Evolutionary conservation across 2,329 filamentous ascomycete species (phyloP), one percentile per base, ranked within the genome.

Genomic region (Penicillium brasilianum): DNA sequence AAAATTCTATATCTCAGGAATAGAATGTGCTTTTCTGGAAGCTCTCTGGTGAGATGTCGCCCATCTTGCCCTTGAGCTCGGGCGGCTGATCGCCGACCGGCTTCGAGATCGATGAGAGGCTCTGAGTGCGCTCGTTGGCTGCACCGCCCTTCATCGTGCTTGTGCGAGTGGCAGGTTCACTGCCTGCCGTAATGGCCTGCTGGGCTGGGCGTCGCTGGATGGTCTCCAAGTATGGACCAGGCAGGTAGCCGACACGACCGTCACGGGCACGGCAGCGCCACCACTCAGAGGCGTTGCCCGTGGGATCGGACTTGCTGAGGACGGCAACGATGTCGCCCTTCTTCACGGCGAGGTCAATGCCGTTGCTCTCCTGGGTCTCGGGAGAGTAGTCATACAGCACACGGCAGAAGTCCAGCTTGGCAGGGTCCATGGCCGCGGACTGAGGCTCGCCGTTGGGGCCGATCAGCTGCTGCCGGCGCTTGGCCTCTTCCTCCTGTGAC

Each of bases 261-360:
- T 98, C 93, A 62, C 95, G 86, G 14, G 94, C 90, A 58, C 95
- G 87, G 78, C 96, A 99, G 67, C 90, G 88, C 95, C 95, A 99
- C 95, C 95, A 99, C 74, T 99, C 94, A 55, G 91, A 95, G 4
- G 92, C 87, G 70, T 95, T 93, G 46, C 95, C 95, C 72, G 94
- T 87, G 0, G 95, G 95, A 71, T 99, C 95, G 18, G 88, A 90
- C 81, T 97, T 97, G 81, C 89, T 90, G 57, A 99, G 84, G 0
- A 99, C 93, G 28, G 95, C 95, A 16, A 99, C 93, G 56, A 98
- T 88, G 70, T 99, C 95, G 61, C 94, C 94, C 82, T 97, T 97
- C 81, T 91, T 93, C 25, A 96, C 94, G 37, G 91, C 88, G 14
- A 99, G 85, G 73, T 99, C 96, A 68, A 98, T 88, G 36, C 91